phyloP scores from a whole-genome alignment of 2,329 filamentous ascomycete genomes.

The Zasmidium citrigriseum region DNA sequence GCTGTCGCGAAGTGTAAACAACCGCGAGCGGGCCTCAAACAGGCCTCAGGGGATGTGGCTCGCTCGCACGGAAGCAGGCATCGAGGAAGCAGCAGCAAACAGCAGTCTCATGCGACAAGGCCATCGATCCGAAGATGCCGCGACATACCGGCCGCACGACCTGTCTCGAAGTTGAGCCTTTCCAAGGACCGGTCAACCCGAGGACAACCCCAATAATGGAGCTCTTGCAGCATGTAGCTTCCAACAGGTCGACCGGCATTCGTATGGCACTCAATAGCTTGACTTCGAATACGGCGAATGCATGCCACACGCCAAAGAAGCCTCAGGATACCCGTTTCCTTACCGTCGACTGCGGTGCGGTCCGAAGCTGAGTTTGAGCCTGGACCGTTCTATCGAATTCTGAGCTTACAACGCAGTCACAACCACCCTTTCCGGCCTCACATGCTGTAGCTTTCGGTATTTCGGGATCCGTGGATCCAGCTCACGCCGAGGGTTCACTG shows the following conservation, averaged over 20 bases:
- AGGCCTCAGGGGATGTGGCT: not conserved
- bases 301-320: not conserved
- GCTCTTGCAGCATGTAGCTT: not conserved
- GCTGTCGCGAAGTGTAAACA: not conserved
- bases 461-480: not conserved
- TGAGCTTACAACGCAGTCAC: not conserved
- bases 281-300: not conserved
- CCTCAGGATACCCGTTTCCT: not conserved
- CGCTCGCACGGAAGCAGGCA: not conserved
- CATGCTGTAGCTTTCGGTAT: too few species aligned
- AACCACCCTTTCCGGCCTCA: not conserved
- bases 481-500: not conserved
- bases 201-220: not conserved
- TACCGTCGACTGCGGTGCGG: not conserved
- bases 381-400: conserved; percentile 1
- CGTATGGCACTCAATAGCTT: not conserved
- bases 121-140: not conserved
- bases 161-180: not conserved
- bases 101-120: not conserved
- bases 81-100: not conserved
- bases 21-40: not conserved
- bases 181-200: not conserved
- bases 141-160: not conserved
- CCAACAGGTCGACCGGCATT: not conserved
- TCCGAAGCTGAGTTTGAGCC: conserved; percentile 6